Base-by-base conservation (phyloP, 2,329 filamentous ascomycete species). In the Hypomyces perniciosus region DNA sequence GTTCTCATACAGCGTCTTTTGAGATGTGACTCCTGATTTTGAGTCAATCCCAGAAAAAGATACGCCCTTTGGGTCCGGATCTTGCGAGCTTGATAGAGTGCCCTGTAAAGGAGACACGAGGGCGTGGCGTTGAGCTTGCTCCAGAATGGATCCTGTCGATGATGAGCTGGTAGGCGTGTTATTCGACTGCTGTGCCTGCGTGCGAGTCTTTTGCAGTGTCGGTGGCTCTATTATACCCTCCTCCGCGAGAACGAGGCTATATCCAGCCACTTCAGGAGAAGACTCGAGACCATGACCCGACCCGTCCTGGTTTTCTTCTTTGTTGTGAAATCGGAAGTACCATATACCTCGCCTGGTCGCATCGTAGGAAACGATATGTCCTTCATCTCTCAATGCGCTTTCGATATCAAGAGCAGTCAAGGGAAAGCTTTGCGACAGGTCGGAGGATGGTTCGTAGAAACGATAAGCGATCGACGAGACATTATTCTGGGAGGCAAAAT, bases 401-500 rank as follows among this genome's bases (percentile, higher is more conserved):
- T 83, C 80, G 54, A 81, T 67, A 53, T 80, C 77, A 56, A 77
- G 69, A 13, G 72, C 73, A 44, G 68, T 68, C 45, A 73, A 71
- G 37, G 70, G 69, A 59, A 76, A 75, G 53, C 65, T 67, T 35
- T 72, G 68, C 20, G 71, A 65, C 34, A 71, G 67, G 38, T 77
- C 68, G 51, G 68, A 57, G 37, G 70, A 62, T 26, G 75, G 72
- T 55, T 80, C 75, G 65, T 81, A 83, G 53, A 81, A 71, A 57
- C 75, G 76, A 65, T 76, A 83, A 53, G 65, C 66, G 59, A 83
- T 66, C 46, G 74, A 77, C 44, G 76, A 72, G 59, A 83, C 76
- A 62, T 80, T 79, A 66, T 75, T 79, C 79, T 83, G 57, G 1
- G 57, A 2, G 42, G 44, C 45, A 44, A 30, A 13, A 51, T 65